phyloP scores from a whole-genome alignment of 306 rosid genomes.

The Parietaria judaica region DNA sequence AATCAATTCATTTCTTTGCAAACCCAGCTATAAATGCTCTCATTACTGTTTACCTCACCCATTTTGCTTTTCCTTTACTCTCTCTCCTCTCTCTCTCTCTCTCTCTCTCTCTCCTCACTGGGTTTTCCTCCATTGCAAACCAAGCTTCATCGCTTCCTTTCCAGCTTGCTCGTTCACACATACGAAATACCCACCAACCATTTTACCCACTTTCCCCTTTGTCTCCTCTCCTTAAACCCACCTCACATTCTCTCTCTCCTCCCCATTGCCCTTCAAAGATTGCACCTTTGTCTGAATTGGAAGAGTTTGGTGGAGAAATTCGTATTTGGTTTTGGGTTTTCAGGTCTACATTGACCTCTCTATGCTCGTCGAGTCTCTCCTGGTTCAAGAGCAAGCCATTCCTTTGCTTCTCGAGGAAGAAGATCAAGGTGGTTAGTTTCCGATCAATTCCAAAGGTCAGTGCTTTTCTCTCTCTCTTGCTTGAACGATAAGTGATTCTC shows the following conservation, averaged over 20 bases:
- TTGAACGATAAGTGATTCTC: conserved; percentile 85
- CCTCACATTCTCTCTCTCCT: conserved; percentile 12
- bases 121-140: conserved; percentile 68
- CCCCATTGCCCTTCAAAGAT: conserved; percentile 35
- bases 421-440: conserved; percentile 50
- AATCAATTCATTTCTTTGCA: conserved; percentile 19
- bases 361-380: conserved; percentile 50
- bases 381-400: conserved; percentile 38
- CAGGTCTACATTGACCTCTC: conserved; percentile 36
- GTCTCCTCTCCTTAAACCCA: conserved; percentile 20
- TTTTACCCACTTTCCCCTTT: conserved; percentile 40
- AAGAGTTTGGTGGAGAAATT: too few species aligned
- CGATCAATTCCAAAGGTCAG: conserved; percentile 61
- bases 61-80: conserved; percentile 54
- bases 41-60: conserved; percentile 25
- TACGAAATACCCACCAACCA: conserved; percentile 54
- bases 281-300: conserved; percentile 40
- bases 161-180: conserved; percentile 43
- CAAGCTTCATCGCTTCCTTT: conserved; percentile 64
- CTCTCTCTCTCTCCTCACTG: neutral
- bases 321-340: conserved; percentile 54
- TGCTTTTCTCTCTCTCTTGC: conserved; percentile 57
- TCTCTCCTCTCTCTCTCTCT: conserved; percentile 11
- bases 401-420: conserved; percentile 54
- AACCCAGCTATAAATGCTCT: conserved; percentile 40